Percentiles rank a stretch among this genome's conserved stretches.
Conservation (phyloP, 495 filamentous ascomycete genomes). For the Bryoglossum gracile region DNA sequence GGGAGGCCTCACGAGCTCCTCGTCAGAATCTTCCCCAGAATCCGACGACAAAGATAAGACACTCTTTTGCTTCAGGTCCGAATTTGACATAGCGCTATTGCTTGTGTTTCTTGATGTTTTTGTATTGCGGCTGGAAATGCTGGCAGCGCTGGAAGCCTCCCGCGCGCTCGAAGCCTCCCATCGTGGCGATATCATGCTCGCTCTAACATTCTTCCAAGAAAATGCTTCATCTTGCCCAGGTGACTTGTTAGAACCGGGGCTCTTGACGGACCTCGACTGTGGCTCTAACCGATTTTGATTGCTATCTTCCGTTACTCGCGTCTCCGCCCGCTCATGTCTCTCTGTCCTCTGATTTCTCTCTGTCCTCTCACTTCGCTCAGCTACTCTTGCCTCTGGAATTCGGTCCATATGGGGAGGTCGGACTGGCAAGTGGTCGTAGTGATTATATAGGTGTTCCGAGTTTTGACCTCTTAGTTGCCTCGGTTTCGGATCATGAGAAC, state of each 20-base stretch:
- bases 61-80: constrained; percentile 22
- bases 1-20: background rate
- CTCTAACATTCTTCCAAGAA: constrained; percentile 22
- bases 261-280: background rate
- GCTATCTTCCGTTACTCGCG: constrained; percentile 13
- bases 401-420: constrained; percentile 32
- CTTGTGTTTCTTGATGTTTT: constrained; percentile 22
- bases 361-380: constrained; percentile 8
- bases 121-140: constrained; percentile 24
- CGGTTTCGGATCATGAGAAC: constrained; percentile 6
- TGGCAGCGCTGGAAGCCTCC: constrained; percentile 18
- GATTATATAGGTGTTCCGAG: constrained; percentile 40
- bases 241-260: background rate
- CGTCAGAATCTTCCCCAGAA: constrained; percentile 20
- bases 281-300: background rate
- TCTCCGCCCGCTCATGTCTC: too few relatives aligned
- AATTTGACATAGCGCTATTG: constrained; percentile 19
- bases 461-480: constrained; percentile 14
- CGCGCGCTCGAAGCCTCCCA: constrained; percentile 16
- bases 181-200: constrained; percentile 11
- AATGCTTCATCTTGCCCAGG: constrained; percentile 7
- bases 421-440: constrained; percentile 43
- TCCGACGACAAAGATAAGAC: constrained; percentile 25
- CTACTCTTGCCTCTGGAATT: constrained; percentile 21
- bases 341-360: too few relatives aligned